Conservation (phyloP, 2,329 filamentous ascomycete genomes). For the Arthrinium puccinioides region DNA sequence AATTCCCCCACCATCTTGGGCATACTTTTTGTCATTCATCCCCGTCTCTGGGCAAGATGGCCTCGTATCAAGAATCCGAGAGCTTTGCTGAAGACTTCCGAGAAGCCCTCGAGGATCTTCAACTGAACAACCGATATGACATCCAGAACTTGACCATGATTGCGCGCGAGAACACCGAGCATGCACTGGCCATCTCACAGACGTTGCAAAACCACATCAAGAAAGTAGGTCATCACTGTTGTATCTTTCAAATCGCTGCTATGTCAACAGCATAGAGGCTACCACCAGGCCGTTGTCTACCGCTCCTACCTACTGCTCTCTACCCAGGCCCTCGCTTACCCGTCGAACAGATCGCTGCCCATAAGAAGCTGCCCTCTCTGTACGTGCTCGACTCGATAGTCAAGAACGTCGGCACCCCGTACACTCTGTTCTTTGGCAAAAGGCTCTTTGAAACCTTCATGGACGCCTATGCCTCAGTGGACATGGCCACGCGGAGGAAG, state of each 20-base stretch:
- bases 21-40: constrained; percentile 2
- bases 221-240: constrained; percentile 62
- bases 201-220: constrained; percentile 90
- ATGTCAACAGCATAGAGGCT: not conserved
- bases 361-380: constrained; percentile 87
- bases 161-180: constrained; percentile 93
- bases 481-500: constrained; percentile 73
- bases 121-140: constrained; percentile 84
- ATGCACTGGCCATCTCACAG: constrained; percentile 87
- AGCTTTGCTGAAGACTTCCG: constrained; percentile 95
- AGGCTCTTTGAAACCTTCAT: constrained; percentile 94
- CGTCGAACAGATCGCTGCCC: constrained; percentile 64
- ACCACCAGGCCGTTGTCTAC: not conserved
- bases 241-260: not conserved
- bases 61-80: constrained; percentile 51
- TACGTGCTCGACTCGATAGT: constrained; percentile 98
- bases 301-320: not conserved
- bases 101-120: constrained; percentile 85
- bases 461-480: constrained; percentile 89
- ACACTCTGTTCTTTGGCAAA: constrained; percentile 88
- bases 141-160: constrained; percentile 97
- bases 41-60: constrained; percentile 27
- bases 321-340: constrained; percentile 28
- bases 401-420: constrained; percentile 97
- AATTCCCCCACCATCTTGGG: not conserved